A percentile compares a stretch with the other conserved stretches of the same genome.
Evolutionary conservation across 805 yeast species (phyloP).

Genomic region (Lachancea waltii): DNA sequence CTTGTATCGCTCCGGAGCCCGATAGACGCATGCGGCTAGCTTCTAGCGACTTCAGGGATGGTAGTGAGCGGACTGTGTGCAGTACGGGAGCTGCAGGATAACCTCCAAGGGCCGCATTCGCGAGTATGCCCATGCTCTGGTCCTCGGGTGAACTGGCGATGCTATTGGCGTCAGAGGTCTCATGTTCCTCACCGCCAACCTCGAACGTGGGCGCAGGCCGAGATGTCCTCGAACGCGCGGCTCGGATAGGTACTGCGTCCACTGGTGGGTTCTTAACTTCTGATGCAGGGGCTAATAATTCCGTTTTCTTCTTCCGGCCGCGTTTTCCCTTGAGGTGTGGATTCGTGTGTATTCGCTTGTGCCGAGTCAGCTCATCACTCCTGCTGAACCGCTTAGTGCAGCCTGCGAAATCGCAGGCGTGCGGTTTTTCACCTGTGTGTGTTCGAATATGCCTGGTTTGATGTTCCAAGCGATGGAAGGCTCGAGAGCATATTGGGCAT

Average conservation of each 20-base stretch:
- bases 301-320: constrained; percentile 35
- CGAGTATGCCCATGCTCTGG: constrained; percentile 9
- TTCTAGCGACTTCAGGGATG: constrained; percentile 6
- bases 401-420: constrained; percentile 65
- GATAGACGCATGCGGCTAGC: neutral
- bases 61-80: constrained; percentile 8
- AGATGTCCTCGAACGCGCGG: constrained; percentile 6
- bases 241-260: no score
- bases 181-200: constrained; percentile 8
- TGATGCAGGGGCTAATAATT: no score
- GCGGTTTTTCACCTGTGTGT: constrained; percentile 79
- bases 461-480: constrained; percentile 70
- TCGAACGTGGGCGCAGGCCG: constrained; percentile 8
- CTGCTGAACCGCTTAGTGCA: constrained; percentile 63
- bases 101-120: constrained; percentile 9
- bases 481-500: constrained; percentile 68
- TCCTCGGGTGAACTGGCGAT: constrained; percentile 5
- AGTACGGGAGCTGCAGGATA: neutral
- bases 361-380: constrained; percentile 70
- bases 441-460: constrained; percentile 75
- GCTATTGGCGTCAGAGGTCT: constrained; percentile 4
- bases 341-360: constrained; percentile 63
- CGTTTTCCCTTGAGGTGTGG: constrained; percentile 62
- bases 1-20: neutral
- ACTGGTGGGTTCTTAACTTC: no score